Evolutionary conservation across 768 basidiomycete species (phyloP), one percentile per base, ranked within the genome.

Genomic region (Podaxis rugospora): DNA sequence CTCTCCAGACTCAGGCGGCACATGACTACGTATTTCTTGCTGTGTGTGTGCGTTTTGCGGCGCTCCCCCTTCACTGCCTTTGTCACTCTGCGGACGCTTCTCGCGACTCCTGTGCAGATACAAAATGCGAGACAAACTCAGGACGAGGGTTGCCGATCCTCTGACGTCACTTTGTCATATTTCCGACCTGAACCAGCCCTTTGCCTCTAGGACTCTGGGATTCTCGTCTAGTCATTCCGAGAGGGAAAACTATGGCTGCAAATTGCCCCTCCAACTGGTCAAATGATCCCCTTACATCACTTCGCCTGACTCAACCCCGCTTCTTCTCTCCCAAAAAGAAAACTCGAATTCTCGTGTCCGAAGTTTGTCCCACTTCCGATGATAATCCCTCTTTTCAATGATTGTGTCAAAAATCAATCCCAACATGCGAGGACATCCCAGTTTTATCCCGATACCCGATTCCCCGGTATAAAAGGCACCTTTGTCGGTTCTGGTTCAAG

Each of bases 391-490:
- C 39, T 44, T 13, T 55, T 55, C 23, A 55, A 18, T 39, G 36
- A 5, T 37, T 14, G 36, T 16, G 14, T 42, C 23, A 14, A 40
- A 32, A 40, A 35, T 39, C n/a, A 55, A n/a, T 28, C 11, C 10
- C 23, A 13, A 42, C 46, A 63, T 54, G 67, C 65, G 67, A 57
- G 55, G 55, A 67, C 62, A 62, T 36, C 63, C 68, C 68, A 69
- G n/a, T 52, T 61, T 66, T 66, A 46, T 59, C 50, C 68, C 67
- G 66, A 58, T 35, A 16, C 35, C n/a, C 37, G 40, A 51, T 39
- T 42, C 40, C 32, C 6, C 61, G 54, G 61, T 57, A 63, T 44
- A 44, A 39, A 44, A 42, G 54, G 14, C 28, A 10, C 50, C 10
- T 18, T 10, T 27, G 18, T 21, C 13, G 23, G 36, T 36, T 21